Evolutionary conservation across 805 yeast genomes (phyloP), one percentile per base, ranked within the genome.

Genomic region (Wickerhamomyces subpelliculosus): DNA sequence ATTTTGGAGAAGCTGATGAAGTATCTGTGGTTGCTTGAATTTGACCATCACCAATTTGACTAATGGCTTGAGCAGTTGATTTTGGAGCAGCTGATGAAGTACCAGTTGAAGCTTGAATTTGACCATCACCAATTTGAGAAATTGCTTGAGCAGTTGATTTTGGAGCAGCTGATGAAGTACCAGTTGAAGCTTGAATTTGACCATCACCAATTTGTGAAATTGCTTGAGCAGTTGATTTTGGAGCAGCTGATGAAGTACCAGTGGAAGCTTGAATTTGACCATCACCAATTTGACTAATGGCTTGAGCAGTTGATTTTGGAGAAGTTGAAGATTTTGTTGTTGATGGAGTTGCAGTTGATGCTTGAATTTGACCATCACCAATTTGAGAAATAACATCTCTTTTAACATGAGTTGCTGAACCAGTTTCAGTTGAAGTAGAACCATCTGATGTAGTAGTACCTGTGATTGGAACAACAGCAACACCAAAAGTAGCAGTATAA

Each of bases 1-100:
- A 11, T 19, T 36, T 16, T 22, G 30, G 10, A 14, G 36, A 36
- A 18, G 56, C 38, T n/a, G n/a, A n/a, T n/a, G n/a, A n/a, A 23
- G 56, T 37, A 22, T 27, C 16, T 18, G 57, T 39, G 17, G 57
- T 38, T 19, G 37, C 52, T 60, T 72, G 80, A 54, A 74, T 64
- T 60, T 75, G 80, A 52, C 80, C 80, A 47, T 75, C 82, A 47
- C 65, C 70, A 38, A 73, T 74, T 56, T 71, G 78, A 44, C 70
- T 55, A 35, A 72, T 60, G 37, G 59, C 67, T 16, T 43, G 39
- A 27, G 42, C 28, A 30, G 49, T 40, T 13, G 43, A 29, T 9
- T 43, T 22, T 20, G 55, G 61, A 38, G 51, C 43, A 37, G 54
- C 11, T 27, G 59, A 41, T 27, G 61, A 51, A 35, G 64, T 47